Percentiles rank a stretch among this genome's conserved stretches.
Conservation (phyloP, 805 yeast genomes). For the Lipomyces mesembrius region DNA sequence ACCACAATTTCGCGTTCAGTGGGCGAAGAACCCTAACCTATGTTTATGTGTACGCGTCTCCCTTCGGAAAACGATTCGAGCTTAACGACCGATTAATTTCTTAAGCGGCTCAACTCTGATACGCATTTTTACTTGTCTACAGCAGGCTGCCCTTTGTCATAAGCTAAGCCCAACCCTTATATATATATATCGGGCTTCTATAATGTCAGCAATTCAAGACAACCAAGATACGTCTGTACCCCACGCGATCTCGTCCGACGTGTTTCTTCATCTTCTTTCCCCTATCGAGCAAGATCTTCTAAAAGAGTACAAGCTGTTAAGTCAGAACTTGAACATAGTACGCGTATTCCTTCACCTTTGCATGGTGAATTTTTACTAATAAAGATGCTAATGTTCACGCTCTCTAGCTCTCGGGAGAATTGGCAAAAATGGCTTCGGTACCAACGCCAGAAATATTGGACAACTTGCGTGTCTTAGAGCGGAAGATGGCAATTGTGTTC, state of each 20-base stretch:
- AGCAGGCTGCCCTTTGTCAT: no score
- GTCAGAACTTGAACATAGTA: slow-evolving; percentile 23
- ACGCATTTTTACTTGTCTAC: no score
- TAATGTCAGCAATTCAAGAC: slow-evolving; percentile 7
- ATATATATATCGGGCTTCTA: neutral
- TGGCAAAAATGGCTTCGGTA: slow-evolving; percentile 25
- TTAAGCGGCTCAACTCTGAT: no score
- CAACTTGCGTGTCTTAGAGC: slow-evolving; percentile 63
- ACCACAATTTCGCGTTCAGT: neutral
- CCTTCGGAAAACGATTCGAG: no score
- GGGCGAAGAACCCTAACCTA: slow-evolving; percentile 1
- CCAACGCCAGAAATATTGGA: slow-evolving; percentile 49
- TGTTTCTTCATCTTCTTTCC: slow-evolving; percentile 24
- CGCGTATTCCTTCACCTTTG: slow-evolving; percentile 2
- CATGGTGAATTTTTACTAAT: neutral
- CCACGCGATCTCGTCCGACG: slow-evolving; percentile 18
- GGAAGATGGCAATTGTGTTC: slow-evolving; percentile 65
- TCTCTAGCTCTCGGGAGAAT: slow-evolving; percentile 23
- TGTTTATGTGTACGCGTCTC: slow-evolving; percentile 5
- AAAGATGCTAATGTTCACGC: neutral
- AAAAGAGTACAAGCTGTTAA: slow-evolving; percentile 25
- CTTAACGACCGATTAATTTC: no score
- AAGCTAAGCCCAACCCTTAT: no score
- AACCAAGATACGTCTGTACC: neutral
- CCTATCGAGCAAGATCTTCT: slow-evolving; percentile 31